Percentiles rank a stretch among this genome's conserved stretches.
Evolutionary conservation across 2,329 filamentous ascomycete species (phyloP).

Genomic region (Stachybotrys chlorohalonatus): DNA sequence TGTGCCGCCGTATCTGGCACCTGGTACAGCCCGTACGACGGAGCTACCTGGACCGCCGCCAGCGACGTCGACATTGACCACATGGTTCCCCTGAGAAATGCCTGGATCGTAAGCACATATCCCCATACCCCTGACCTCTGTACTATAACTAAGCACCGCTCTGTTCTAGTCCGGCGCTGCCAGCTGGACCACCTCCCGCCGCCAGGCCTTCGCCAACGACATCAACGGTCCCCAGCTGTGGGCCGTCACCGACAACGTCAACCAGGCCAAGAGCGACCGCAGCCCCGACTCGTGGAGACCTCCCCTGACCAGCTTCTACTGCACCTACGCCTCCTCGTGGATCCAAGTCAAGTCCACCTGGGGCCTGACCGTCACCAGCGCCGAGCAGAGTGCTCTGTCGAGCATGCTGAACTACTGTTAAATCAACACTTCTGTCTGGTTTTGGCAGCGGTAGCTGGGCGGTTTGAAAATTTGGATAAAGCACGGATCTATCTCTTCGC

Average conservation of each 20-base stretch:
- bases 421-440: background rate
- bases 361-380: conserved; percentile 55
- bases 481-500: too few relatives aligned
- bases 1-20: conserved; percentile 58
- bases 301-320: conserved; percentile 58
- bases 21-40: conserved; percentile 69
- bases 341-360: conserved; percentile 71
- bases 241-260: conserved; percentile 71
- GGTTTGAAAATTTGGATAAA: too few relatives aligned
- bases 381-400: conserved; percentile 61
- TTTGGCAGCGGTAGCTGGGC: background rate
- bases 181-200: conserved; percentile 58
- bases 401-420: conserved; percentile 26
- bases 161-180: conserved; percentile 54
- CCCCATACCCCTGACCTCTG: background rate
- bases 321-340: conserved; percentile 71
- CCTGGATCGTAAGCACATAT: conserved; percentile 55
- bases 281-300: conserved; percentile 73
- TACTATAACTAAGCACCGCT: background rate
- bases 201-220: conserved; percentile 69
- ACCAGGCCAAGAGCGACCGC: conserved; percentile 63
- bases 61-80: conserved; percentile 76
- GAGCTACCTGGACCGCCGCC: conserved; percentile 57
- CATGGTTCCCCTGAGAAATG: conserved; percentile 71
- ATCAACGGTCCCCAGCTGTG: conserved; percentile 65